Conservation (phyloP, 768 basidiomycete genomes). For the Kondoa subrosea region DNA sequence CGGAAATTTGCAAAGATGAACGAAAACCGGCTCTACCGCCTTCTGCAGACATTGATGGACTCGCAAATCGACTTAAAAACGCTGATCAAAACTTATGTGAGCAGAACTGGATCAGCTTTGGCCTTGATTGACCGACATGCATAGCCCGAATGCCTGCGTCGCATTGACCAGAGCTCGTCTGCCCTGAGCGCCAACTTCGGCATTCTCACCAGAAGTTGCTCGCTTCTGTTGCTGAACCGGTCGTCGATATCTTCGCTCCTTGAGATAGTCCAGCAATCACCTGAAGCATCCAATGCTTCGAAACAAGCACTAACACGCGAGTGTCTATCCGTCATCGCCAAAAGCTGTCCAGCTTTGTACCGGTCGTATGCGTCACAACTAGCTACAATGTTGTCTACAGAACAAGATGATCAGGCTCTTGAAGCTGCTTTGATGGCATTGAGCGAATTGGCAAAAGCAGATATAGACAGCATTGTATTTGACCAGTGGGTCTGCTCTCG, state of each 20-base stretch:
- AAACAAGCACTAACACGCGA: background rate
- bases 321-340: background rate
- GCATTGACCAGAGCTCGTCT: slow-evolving; percentile 54
- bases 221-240: slow-evolving; percentile 59
- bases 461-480: background rate
- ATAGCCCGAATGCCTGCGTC: slow-evolving; percentile 60
- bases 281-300: slow-evolving; percentile 37
- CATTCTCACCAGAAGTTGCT: slow-evolving; percentile 50
- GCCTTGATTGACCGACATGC: background rate
- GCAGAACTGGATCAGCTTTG: slow-evolving; percentile 22
- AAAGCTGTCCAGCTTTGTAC: background rate
- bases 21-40: slow-evolving; percentile 66
- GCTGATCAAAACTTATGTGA: slow-evolving; percentile 58
- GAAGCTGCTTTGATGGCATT: slow-evolving; percentile 7
- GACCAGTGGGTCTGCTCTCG: slow-evolving; percentile 3
- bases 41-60: slow-evolving; percentile 65
- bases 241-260: slow-evolving; percentile 70
- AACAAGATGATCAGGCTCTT: background rate
- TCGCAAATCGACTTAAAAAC: slow-evolving; percentile 64
- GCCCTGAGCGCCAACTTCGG: slow-evolving; percentile 51
- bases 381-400: background rate
- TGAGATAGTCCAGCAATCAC: too few relatives aligned
- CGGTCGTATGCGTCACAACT: background rate
- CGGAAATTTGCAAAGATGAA: slow-evolving; percentile 69
- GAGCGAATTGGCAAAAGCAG: slow-evolving; percentile 12